Evolutionary conservation across 1,284 basidiomycete species (phyloP), one percentile per base, ranked within the genome.

Genomic region (Rhizoctonia solani): DNA sequence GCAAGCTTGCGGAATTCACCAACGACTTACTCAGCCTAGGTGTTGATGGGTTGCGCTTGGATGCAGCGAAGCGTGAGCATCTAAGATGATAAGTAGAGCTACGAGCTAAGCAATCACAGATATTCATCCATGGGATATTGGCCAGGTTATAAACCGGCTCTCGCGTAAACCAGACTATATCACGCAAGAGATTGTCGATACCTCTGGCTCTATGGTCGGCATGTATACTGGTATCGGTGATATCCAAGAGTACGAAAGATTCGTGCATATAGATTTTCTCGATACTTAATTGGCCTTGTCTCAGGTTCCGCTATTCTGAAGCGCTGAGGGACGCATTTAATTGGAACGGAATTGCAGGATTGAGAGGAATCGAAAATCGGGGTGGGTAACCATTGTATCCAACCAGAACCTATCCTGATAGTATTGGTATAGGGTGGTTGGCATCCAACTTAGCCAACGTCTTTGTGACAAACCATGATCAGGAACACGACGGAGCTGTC

Each of bases 391-490:
- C 25, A 27, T 39, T 39, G n/a, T 39, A 8, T 39, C 16, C 37
- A 47, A 29, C 50, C 21, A 3, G 8, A 14, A n/a, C 37, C 30
- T 46, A 37, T 25, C 8, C 19, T 14, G 23, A 19, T 21, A 19
- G 6, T 47, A 19, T 61, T 2, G 8, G 4, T 29, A 3, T 54
- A 85, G 86, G 84, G 8, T 88, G 86, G 87, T 78, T 88, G 1
- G 44, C 81, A 0, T 79, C 84, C 5, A 75, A 74, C 0, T 72
- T 74, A 27, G 87, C 87, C 0, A 89, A 89, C 70, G 82, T 86
- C n/a, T 88, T 89, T 69, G 86, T 89, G 3, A 79, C 82, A 0
- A 87, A 89, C 72, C 87, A 88, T 69, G 87, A 89, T 71, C 88
- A 87, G 0, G 87, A 89, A 74, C 76, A 87, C 42, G 86, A 87